Base-by-base conservation (phyloP, 768 basidiomycete genomes). In the Leccinellum rugosiceps region DNA sequence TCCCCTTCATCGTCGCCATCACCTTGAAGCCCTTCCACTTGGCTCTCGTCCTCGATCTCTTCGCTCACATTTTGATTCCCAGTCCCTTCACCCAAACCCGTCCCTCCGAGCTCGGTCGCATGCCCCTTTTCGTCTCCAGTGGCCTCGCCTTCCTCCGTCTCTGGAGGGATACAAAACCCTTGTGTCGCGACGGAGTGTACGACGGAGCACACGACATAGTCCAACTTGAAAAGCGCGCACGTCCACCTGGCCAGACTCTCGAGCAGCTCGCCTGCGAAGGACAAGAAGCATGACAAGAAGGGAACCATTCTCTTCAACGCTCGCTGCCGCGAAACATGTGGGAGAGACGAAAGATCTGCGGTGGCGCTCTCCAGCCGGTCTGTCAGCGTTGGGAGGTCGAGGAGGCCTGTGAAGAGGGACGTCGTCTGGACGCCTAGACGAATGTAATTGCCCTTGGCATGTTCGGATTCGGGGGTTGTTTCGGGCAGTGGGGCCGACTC, bases 21-120 rank as follows among this genome's bases (percentile, higher is more conserved):
- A 14, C 83, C 89, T 68, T 86, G 83, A 23, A 98, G 77, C 0
- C 97, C 97, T 65, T 99, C 97, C 7, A 98, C 90, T 65, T 99
- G 96, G 65, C 90, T 89, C 74, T 98, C 94, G 56, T 98, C 94
- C 67, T 95, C 87, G 53, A 98, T 94, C 68, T 98, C 91, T 65
- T 94, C 88, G 77, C 91, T 94, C 56, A 94, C 88, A 65, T 98
- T 89, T 69, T 96, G 83, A 30, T 78, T 76, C 0, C 97, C 97
- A 2, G 81, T 77, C 1, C 97, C 97, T 63, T 90, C 85, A 3
- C 97, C 97, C 52, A 99, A 75, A 4, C 97, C 97, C 3, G 89
- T 83, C 5, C 96, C 96, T 34, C 80, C 90, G 6, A 78, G 77
- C 23, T 76, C 74, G n/a, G 79, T 77, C 9, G 75, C 71, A 2